These are phyloP conservation scores for Nicotiana obtusifolia DNA, from an alignment of 257 asterid genomes.

Conservation along the genomic window DNA sequence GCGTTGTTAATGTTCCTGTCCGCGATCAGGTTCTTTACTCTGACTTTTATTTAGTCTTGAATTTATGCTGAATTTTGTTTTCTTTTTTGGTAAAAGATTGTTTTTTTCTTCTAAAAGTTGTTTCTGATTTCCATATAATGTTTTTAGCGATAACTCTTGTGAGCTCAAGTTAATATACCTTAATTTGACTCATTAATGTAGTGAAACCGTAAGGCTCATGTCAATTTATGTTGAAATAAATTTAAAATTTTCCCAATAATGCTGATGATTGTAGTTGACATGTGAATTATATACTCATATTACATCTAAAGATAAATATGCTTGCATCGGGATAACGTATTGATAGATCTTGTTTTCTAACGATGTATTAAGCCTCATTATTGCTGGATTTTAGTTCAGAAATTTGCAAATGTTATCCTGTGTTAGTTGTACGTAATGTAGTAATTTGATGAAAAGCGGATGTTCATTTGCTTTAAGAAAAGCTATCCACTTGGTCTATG, in stretches of 20 bases:
- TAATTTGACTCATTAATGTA: background rate
- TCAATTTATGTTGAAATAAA: background rate
- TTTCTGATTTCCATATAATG: background rate
- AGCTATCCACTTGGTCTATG: background rate
- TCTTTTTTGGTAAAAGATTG: background rate
- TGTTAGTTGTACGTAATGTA: background rate
- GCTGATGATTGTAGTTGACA: background rate
- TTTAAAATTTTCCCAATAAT: no score
- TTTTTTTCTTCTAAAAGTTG: background rate
- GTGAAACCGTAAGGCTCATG: background rate
- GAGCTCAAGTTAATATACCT: background rate
- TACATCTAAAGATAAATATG: background rate
- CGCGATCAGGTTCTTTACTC: slow-evolving; percentile 57
- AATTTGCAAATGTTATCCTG: background rate
- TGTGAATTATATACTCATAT: background rate
- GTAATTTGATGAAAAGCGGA: background rate
- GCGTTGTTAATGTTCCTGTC: slow-evolving; percentile 46
- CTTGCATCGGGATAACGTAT: background rate
- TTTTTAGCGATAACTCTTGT: background rate
- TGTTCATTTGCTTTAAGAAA: background rate
- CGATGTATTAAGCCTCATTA: background rate
- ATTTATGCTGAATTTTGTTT: background rate
- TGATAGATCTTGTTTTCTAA: background rate
- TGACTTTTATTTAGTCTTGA: background rate
- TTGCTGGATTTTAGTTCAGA: background rate